Evolutionary conservation across 225 moss, liverwort and hornwort species (phyloP).

Genomic region (Lunularia cruciata): DNA sequence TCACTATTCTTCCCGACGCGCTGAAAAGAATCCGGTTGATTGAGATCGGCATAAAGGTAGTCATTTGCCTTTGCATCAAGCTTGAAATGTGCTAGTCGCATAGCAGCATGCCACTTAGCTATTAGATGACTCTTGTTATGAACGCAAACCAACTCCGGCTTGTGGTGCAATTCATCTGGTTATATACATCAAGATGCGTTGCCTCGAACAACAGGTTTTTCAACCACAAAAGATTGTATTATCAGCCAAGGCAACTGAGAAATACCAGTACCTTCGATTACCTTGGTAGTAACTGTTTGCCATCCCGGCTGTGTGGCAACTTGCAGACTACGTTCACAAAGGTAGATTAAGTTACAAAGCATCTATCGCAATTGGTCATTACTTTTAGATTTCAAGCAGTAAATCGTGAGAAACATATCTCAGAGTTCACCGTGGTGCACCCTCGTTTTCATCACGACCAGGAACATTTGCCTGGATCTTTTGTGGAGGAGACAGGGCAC

Average conservation of each 20-base stretch:
- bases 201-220: slow-evolving; percentile 2
- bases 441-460: too few species aligned
- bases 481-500: too few species aligned
- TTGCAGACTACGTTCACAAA: background rate
- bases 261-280: background rate
- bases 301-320: background rate
- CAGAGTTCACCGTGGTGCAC: background rate
- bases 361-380: background rate
- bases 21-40: slow-evolving; percentile 66
- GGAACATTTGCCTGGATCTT: too few species aligned
- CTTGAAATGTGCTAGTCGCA: background rate
- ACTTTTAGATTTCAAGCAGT: background rate
- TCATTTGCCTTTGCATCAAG: background rate
- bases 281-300: too few species aligned
- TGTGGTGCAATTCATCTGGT: background rate
- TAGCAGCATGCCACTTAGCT: too few species aligned
- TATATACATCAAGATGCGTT: background rate
- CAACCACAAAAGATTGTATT: background rate
- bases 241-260: background rate
- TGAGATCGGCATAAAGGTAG: slow-evolving; percentile 13
- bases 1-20: slow-evolving; percentile 54
- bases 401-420: too few species aligned
- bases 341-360: background rate
- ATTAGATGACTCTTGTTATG: background rate
- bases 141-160: background rate